Evolutionary conservation across 305 asterid species (phyloP), one percentile per base, ranked within the genome.

Genomic region (Fraxinus dipetala): DNA sequence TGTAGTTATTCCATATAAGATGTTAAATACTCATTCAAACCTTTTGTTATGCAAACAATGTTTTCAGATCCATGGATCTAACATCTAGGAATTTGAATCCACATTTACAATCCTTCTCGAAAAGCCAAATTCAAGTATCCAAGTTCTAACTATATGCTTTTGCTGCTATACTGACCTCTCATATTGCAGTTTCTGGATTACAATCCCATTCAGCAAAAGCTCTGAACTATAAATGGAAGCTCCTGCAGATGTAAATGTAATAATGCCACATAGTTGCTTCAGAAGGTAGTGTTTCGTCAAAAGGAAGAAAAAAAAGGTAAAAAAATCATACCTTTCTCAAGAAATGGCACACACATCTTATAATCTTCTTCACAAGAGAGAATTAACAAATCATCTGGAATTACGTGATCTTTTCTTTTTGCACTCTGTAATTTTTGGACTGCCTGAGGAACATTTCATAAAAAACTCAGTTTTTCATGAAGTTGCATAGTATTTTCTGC

Each of bases 161-260:
- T 63, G 32, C 56, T 70, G 54, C 22, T 48, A 63, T 43, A 80
- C 92, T 79, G 51, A 93, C 98, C 96, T 91, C 79, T 90, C 84
- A 72, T 87, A 91, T 82, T 93, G 91, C 78, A 94, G 88, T 84
- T 87, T 89, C 84, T 93, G 98, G 72, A 87, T 89, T 70, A 94
- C 83, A 81, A 94, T 91, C 38, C 97, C 98, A 65, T 89, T 90
- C 76, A 94, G 92, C 91, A 94, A 86, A 84, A 94, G 96, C 90
- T 94, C 98, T 2, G 97, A 89, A 86, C 88, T 85, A 81, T 93
- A 91, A 30, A 94, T 78, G 40, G 83, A 84, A 88, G 86, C 90
- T 84, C 96, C 98, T 94, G 92, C 84, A 87, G 82, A 34, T 78
- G 48, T 76, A 84, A 67, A 84, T 78, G 77, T 35, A 70, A 70